These are phyloP conservation scores for Coprinopsis cinerea DNA, from an alignment of 768 basidiomycete genomes.

Conservation along the genomic window DNA sequence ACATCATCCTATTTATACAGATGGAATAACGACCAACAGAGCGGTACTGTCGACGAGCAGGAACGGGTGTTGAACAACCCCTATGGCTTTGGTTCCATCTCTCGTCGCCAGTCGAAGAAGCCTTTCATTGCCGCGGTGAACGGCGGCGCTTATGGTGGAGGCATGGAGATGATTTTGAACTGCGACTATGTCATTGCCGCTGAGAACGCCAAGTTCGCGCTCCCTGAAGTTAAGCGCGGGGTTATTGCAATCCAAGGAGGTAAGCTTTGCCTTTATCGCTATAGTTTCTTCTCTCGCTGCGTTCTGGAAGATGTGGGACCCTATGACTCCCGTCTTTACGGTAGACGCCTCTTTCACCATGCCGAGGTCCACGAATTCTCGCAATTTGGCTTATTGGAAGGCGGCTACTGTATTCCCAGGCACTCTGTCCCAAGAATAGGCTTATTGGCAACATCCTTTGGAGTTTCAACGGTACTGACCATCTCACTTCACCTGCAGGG, in stretches of 20 bases:
- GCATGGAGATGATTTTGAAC: slow-evolving; percentile 63
- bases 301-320: too few relatives aligned
- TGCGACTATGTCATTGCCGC: slow-evolving; percentile 73
- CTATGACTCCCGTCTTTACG: too few relatives aligned
- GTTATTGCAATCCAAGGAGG: slow-evolving; percentile 63
- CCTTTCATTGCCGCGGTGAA: slow-evolving; percentile 79
- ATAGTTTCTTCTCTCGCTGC: background rate
- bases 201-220: slow-evolving; percentile 60
- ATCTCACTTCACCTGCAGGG: slow-evolving; percentile 28
- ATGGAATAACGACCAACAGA: slow-evolving; percentile 52
- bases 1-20: slow-evolving; percentile 26
- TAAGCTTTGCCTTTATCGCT: background rate
- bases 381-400: too few relatives aligned
- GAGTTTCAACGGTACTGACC: slow-evolving; percentile 5
- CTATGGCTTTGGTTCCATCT: slow-evolving; percentile 70
- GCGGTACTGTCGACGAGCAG: slow-evolving; percentile 38
- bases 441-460: background rate
- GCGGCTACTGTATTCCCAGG: too few relatives aligned
- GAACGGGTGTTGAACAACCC: slow-evolving; percentile 31
- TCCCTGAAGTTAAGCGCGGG: slow-evolving; percentile 76
- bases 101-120: slow-evolving; percentile 60
- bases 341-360: too few relatives aligned
- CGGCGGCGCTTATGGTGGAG: slow-evolving; percentile 68
- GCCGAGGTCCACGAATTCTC: too few relatives aligned
- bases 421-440: too few relatives aligned